Evolutionary conservation across 176 grass and related monocot species (phyloP).

Genomic region (Pharus latifolius): DNA sequence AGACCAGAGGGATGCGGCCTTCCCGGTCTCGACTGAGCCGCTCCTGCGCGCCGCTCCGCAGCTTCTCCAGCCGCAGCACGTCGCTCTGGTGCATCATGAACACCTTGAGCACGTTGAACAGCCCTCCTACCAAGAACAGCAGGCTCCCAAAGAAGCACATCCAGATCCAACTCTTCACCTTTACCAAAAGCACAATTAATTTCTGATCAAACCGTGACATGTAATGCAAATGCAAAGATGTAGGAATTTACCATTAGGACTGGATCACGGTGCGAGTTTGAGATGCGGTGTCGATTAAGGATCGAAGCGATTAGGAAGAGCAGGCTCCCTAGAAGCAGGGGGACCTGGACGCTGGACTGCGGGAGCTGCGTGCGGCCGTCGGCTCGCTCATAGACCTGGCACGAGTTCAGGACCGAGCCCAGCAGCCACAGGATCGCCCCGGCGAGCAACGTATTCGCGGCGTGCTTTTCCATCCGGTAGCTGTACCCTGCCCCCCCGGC

Average conservation of each 20-base stretch:
- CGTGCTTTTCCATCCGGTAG: conserved; percentile 12
- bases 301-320: conserved; percentile 55
- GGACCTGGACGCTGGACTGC: conserved; percentile 62
- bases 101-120: conserved; percentile 66
- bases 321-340: conserved; percentile 63
- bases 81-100: conserved; percentile 53
- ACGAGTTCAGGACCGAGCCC: conserved; percentile 50
- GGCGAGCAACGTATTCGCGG: conserved; percentile 34
- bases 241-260: neutral
- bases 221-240: neutral
- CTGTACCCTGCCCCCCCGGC: conserved; percentile 1
- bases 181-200: neutral
- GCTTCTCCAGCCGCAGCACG: conserved; percentile 63
- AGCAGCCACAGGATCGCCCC: conserved; percentile 55
- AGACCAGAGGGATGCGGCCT: conserved; percentile 30
- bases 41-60: conserved; percentile 82
- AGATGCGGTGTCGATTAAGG: conserved; percentile 18
- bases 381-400: conserved; percentile 83
- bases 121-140: conserved; percentile 44
- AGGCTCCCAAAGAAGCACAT: conserved; percentile 46
- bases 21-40: conserved; percentile 46
- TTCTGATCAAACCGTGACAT: too few species aligned
- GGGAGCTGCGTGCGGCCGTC: conserved; percentile 67
- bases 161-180: conserved; percentile 42
- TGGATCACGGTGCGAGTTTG: neutral